Base-by-base conservation (phyloP, 345 rosid species). In the Pugionium cornutum region DNA sequence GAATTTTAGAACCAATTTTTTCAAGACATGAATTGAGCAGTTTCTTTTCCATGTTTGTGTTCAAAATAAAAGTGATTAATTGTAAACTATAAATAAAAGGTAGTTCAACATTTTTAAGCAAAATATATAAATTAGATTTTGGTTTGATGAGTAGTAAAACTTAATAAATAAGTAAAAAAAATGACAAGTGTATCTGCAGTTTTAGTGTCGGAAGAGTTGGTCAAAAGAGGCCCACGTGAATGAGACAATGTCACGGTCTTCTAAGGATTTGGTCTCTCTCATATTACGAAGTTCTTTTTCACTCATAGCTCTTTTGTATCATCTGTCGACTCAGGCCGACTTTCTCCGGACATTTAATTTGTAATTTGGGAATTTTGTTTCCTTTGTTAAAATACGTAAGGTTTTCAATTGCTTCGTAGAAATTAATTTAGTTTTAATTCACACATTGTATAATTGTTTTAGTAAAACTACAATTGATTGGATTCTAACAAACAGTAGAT, bases 201-300 rank as follows among this genome's bases (percentile, higher is more conserved):
- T 67, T 53, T 54, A 49, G 30, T 67, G 77, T 67, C 68, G 73
- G 69, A 62, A 52, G 67, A 11, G 33, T 35, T 74, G 74, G 77
- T 74, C 77, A 74, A 74, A 74, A 74, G 64, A 61, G 74, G 73
- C 59, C 73, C 74, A 74, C 74, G 74, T 74, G 74, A 74, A 53
- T 49, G 73, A 18, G 18, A 74, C 64, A 68, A 57, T 68, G 74
- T 74, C 73, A 67, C 77, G 69, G 77, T 68, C 69, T 74, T 74
- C 74, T 68, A 74, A 61, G 77, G 69, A 62, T 54, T 50, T 74
- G 55, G 74, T 74, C 77, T 74, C 69, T 67, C 68, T 74, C 18
- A 33, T 10, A 61, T 74, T 39, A 67, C 73, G 52, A 73, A 53
- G 30, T 67, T 9, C 48, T 57, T 5, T 66, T 62, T 73, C 36